Base-by-base conservation (phyloP, 2,329 filamentous ascomycete species). In the Xylariaceae sp. region DNA sequence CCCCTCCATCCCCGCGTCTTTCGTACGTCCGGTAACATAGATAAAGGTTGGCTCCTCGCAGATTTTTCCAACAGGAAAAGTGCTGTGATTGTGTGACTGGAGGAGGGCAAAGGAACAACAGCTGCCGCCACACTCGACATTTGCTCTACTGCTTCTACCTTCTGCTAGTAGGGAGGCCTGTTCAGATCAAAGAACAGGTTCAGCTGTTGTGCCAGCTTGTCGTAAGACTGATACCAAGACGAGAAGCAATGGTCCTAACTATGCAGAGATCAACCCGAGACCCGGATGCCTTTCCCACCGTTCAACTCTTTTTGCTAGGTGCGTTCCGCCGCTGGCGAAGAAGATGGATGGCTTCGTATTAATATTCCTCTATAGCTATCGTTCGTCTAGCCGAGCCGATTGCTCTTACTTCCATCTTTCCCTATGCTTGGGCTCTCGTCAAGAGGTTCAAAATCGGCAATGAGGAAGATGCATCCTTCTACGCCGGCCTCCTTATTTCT, bases 331-430 rank as follows among this genome's bases (percentile, higher is more conserved):
- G 4, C 43, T 26, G 19, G 7, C 3, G 5, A 20, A 14, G 19
- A 43, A 7, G 7, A 2, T n/a, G 16, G 23, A n/a, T n/a, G 20
- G 32, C 42, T n/a, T 41, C 45, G 20, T 51, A 29, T 53, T 64
- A 20, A 60, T 40, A 3, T 5, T 54, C 9, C 20, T 18, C 2
- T 20, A 23, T 67, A 96, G 92, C 91, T 72, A 91, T 96, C 79
- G 93, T 96, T 70, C 91, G 93, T 61, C 85, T 97, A 64, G 90
- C 92, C 50, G 93, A 97, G 74, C 93, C 93, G 20, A 93, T 97
- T 66, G 92, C 93, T 48, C 83, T 97, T 62, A 96, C 92, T 1
- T 95, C 90, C 69, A 95, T 96, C 74, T 96, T 93, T 67, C 93
- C 93, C 19, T 97, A 96, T 74, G 90, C 90, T 57, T 96, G 89